These are phyloP conservation scores for Sambucus nigra DNA, from an alignment of 129 eudicot species.

Conservation along the genomic window DNA sequence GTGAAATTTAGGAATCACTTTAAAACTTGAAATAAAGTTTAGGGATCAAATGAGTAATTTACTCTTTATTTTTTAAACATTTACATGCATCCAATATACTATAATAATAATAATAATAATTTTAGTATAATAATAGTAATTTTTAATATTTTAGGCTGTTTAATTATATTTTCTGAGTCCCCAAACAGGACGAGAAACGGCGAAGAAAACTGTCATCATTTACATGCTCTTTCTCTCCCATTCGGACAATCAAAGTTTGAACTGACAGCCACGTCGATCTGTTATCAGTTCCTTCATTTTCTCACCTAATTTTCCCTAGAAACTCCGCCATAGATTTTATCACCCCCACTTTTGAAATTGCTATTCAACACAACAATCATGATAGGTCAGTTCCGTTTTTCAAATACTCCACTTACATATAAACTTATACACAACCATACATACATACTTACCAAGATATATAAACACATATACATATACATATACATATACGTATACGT, in stretches of 20 bases:
- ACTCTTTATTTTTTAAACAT: too few species aligned
- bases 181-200: background rate
- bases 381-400: slow-evolving; percentile 1
- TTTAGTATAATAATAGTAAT: too few species aligned
- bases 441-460: too few species aligned
- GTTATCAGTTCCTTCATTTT: background rate
- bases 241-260: background rate
- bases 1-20: too few species aligned
- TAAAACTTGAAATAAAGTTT: too few species aligned
- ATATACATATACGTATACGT: background rate
- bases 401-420: background rate
- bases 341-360: background rate
- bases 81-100: too few species aligned
- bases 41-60: too few species aligned
- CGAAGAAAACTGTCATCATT: background rate
- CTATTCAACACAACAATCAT: background rate
- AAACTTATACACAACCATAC: background rate
- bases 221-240: background rate
- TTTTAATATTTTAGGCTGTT: too few species aligned
- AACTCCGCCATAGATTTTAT: slow-evolving; percentile 3
- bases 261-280: slow-evolving; percentile 1
- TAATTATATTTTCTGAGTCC: background rate
- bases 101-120: too few species aligned
- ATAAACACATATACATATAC: background rate
- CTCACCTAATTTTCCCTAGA: background rate